These are phyloP conservation scores for Wallacemonas sp. DNA, from an alignment of 208 protist genomes.

Conservation along the genomic window DNA sequence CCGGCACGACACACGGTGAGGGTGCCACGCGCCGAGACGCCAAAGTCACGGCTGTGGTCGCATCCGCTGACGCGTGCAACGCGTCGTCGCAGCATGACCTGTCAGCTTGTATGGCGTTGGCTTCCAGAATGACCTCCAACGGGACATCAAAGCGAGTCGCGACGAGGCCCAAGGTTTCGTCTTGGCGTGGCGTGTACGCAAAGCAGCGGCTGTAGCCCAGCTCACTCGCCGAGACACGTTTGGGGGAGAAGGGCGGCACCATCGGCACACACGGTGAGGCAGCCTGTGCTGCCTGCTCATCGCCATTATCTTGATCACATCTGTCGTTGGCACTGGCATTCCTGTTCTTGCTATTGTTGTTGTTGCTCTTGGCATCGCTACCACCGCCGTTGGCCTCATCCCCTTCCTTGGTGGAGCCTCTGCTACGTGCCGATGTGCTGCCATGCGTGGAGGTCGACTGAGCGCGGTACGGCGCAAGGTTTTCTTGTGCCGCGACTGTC, in stretches of 20 bases:
- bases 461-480: slow-evolving; percentile 22
- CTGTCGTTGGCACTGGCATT: too few relatives aligned
- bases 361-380: not conserved
- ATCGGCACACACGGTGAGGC: not conserved
- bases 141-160: slow-evolving; percentile 46
- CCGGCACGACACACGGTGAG: slow-evolving; percentile 46
- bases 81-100: too few relatives aligned
- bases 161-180: slow-evolving; percentile 53
- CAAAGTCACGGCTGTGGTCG: not conserved
- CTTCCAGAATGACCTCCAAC: slow-evolving; percentile 19
- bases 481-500: slow-evolving; percentile 35
- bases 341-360: not conserved
- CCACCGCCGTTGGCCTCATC: not conserved
- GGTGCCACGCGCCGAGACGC: not conserved
- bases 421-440: not conserved
- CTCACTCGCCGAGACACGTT: not conserved
- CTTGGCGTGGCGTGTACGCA: slow-evolving; percentile 31
- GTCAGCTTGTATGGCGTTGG: too few relatives aligned
- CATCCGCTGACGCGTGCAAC: not conserved
- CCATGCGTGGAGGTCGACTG: not conserved
- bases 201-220: slow-evolving; percentile 32
- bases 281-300: not conserved
- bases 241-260: not conserved
- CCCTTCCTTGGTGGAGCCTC: too few relatives aligned
- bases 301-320: too few relatives aligned